A percentile compares a stretch with the other conserved stretches of the same genome.
These are phyloP conservation scores for Verticillium klebahnii DNA, from an alignment of 2,329 filamentous ascomycete species.

Conservation along the genomic window DNA sequence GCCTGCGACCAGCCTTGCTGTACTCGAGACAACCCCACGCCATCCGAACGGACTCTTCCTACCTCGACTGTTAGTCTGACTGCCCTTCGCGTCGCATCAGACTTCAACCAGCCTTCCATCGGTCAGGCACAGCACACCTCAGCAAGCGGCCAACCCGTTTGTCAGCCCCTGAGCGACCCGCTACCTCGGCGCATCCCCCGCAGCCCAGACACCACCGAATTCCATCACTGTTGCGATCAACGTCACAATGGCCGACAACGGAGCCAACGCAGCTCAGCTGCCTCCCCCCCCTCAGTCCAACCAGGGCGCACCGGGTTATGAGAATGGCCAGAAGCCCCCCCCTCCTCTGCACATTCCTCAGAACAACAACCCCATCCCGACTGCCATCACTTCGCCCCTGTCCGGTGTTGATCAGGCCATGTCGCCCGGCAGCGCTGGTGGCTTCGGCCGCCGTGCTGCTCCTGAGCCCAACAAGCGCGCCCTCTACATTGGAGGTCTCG, in stretches of 20 bases:
- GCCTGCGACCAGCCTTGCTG: neutral
- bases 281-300: slow-evolving; percentile 65
- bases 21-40: neutral
- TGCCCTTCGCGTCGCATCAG: too few relatives aligned
- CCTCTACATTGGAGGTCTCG: slow-evolving; percentile 90
- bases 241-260: slow-evolving; percentile 69
- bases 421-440: slow-evolving; percentile 78
- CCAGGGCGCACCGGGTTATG: slow-evolving; percentile 71
- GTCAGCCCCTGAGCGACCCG: neutral
- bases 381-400: slow-evolving; percentile 84
- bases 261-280: slow-evolving; percentile 59
- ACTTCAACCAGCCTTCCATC: too few relatives aligned
- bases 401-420: slow-evolving; percentile 66
- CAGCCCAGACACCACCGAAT: slow-evolving; percentile 18
- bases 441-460: slow-evolving; percentile 82
- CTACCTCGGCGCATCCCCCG: neutral
- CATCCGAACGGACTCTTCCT: neutral
- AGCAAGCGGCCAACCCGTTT: neutral
- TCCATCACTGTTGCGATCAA: neutral
- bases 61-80: too few relatives aligned
- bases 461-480: slow-evolving; percentile 98
- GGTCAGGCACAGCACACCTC: too few relatives aligned
- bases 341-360: slow-evolving; percentile 91
- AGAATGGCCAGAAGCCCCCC: slow-evolving; percentile 72
- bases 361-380: slow-evolving; percentile 93